Evolutionary conservation across 495 filamentous ascomycete species (phyloP), one percentile per base, ranked within the genome.

Genomic region (Penicillium cosmopolitanum): DNA sequence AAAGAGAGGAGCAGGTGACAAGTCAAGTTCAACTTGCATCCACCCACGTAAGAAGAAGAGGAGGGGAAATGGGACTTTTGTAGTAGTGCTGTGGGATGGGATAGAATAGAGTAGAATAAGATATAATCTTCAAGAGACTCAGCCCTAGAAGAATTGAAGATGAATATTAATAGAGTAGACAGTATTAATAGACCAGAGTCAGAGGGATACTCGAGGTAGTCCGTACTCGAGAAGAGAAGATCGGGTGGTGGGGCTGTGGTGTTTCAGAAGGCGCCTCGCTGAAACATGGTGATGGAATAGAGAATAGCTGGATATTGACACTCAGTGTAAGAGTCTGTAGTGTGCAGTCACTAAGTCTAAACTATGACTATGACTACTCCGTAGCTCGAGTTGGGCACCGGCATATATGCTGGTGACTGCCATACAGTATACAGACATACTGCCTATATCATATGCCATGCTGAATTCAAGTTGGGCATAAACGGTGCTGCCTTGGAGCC

Each of bases 211-310:
- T 38, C 21, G 1, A 21, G 21, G 21, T 3, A 3, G 21, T 1
- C 1, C 2, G 35, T 15, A 38, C 35, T 38, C 25, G 54, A 46
- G 55, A n/a, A 50, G 55, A 56, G 59, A 56, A 56, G 66, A 58
- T 70, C 67, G 65, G 67, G 57, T 58, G 63, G 66, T 63, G 67
- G 68, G 68, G 61, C 56, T 71, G 68, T 28, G 25, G 25, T 28
- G 25, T 71, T 71, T 71, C 68, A 68, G 68, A 71, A 66, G 58
- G 68, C 68, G 68, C 68, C 55, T 56, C 53, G 57, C 63, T 68
- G 68, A 71, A 69, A 71, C 66, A 69, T 10, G 56, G 23, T 34
- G 21, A 21, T 21, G 21, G 21, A 21, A 21, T 21, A 21, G 21
- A 21, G 21, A 21, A 21, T 21, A 21, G 21, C 3, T 1, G 21